Evolutionary conservation across 805 yeast genomes (phyloP), one percentile per base, ranked within the genome.

Genomic region (Candida oleophila): DNA sequence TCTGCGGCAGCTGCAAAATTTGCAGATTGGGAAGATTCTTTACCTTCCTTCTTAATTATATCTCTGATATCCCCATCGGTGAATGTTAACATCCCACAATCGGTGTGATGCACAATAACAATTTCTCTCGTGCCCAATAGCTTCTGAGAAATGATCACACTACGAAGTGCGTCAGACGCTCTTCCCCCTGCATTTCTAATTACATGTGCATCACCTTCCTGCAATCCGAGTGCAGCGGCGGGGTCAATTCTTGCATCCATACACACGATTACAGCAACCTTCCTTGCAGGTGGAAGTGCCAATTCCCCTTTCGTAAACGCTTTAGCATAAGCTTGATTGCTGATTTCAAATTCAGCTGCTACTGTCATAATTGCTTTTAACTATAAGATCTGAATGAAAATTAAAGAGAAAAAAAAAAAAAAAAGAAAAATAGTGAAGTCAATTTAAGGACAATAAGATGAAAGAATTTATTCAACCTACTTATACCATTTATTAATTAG

Each of bases 121-220:
- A 69, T 65, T 45, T 71, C 76, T 43, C 61, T 55, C 2, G 76
- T 71, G 2, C 73, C 73, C 42, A 71, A 56, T 22, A 71, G 50
- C 47, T 66, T 55, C 52, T 71, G 76, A 9, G 74, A 69, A 42
- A 71, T 71, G 16, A 71, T 65, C 19, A 71, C 50, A 48, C 68
- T 60, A 16, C 76, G 49, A 30, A 71, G 55, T 2, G 73, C 73
- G 48, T 71, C 76, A 22, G 61, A 47, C 1, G 74, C 66, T 50
- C 76, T 55, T 2, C 76, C 76, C 12, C 76, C 76, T 12, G 76
- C 76, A 49, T 71, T 71, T 51, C 76, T 59, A 32, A 71, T 67
- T 4, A 71, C 73, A 55, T 71, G 76, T 7, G 71, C 74, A 42
- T 71, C 76, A 16, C 76, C 76, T 50, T 64, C 69, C 21, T 64